A percentile compares a stretch with the other conserved stretches of the same genome.
phyloP scores from a whole-genome alignment of 352 stramenopile species.

The Pythium aquatile region DNA sequence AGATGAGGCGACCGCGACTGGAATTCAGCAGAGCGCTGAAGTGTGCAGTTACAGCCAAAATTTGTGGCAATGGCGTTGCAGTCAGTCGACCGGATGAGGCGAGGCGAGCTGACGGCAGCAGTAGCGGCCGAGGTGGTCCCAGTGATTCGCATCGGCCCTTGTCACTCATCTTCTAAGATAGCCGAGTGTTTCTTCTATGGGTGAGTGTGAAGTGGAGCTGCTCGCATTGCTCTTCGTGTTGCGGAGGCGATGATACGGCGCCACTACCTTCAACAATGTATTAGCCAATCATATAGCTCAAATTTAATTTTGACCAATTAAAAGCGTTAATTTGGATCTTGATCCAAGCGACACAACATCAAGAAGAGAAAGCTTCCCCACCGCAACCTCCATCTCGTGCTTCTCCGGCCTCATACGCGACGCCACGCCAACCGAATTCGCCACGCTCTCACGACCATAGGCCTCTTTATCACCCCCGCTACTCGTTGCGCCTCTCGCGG shows the following conservation, averaged over 20 bases:
- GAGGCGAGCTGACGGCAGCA: too few species aligned
- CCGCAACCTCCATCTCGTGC: background rate
- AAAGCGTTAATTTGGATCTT: background rate
- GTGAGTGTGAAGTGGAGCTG: background rate
- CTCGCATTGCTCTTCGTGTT: background rate
- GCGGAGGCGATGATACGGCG: background rate
- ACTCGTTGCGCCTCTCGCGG: background rate
- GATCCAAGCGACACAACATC: constrained; percentile 1
- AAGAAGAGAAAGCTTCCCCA: background rate
- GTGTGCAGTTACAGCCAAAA: constrained; percentile 2
- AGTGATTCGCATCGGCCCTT: too few species aligned
- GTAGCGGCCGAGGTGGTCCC: too few species aligned
- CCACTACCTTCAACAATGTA: constrained; percentile 2
- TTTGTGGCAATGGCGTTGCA: background rate
- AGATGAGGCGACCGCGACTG: background rate
- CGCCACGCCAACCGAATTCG: background rate
- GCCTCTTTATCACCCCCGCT: background rate
- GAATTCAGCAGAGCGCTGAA: background rate
- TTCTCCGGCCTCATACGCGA: background rate
- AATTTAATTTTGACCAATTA: constrained; percentile 14
- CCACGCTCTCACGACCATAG: background rate
- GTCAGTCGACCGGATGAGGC: background rate
- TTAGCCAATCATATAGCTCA: background rate
- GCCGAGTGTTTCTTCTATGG: background rate
- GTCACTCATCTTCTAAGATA: too few species aligned